These are phyloP conservation scores for Colletotrichum coccodes DNA, from an alignment of 2,329 filamentous ascomycete species.

Conservation along the genomic window DNA sequence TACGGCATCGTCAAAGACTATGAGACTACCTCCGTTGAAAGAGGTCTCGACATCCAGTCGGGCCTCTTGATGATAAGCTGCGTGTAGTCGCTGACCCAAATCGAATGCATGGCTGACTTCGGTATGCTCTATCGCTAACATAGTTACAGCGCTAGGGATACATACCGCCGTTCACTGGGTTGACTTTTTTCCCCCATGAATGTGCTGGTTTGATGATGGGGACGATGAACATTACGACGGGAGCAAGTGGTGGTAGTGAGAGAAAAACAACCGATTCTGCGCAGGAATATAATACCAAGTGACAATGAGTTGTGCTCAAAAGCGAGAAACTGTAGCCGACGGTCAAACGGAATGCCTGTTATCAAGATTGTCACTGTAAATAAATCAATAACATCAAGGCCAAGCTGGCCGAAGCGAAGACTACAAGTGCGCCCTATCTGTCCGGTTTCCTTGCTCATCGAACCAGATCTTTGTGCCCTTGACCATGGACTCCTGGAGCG, in stretches of 20 bases:
- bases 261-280: too few relatives aligned
- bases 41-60: background rate
- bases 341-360: too few relatives aligned
- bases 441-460: constrained; percentile 50
- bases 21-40: background rate
- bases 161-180: background rate
- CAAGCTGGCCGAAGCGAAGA: background rate
- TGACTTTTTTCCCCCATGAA: background rate
- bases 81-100: background rate
- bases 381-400: background rate
- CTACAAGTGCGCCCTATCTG: constrained; percentile 16
- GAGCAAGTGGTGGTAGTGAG: too few relatives aligned
- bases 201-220: background rate
- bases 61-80: background rate
- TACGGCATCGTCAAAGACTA: too few relatives aligned
- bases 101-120: background rate
- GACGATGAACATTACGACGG: too few relatives aligned
- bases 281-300: background rate
- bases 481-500: constrained; percentile 66
- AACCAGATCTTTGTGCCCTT: constrained; percentile 68
- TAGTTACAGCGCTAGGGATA: background rate
- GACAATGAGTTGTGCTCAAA: background rate
- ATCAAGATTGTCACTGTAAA: background rate
- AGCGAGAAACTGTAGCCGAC: background rate
- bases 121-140: background rate